Base-by-base conservation (phyloP, 2,329 filamentous ascomycete species). In the Macroventuria anomochaeta region DNA sequence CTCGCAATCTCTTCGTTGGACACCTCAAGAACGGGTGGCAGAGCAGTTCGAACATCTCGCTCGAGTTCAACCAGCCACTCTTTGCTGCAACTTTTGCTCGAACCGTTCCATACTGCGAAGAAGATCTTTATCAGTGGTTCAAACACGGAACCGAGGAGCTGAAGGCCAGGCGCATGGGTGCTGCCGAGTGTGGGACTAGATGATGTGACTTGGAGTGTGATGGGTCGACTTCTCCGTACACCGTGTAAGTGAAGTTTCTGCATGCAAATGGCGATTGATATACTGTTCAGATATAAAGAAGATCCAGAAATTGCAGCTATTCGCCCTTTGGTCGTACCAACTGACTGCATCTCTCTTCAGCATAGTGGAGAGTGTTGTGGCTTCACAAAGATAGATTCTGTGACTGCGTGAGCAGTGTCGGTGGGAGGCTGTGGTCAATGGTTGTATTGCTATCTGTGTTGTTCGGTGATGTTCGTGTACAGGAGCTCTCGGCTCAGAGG, bases 301-400 rank as follows among this genome's bases (percentile, higher is more conserved):
- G 11, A 69, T 56, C 66, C 66, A 69, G 38, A 68, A 70, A 20
- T 65, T 34, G 8, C 55, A 47, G 32, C 51, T 54, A 17, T 61
- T 37, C 3, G 55, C 43, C 11, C 41, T 50, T 12, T 21, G 17
- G 18, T 63, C 57, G 18, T 61, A 63, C 59, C 61, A 65, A 3
- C 21, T 46, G 10, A 58, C 34, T 5, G 41, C 40, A n/a, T 59
- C 49, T 3, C 15, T 38, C 8, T 42, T 62, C 2, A 58, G 46
- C 60, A 70, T 64, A 48, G 61, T 59, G 32, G 62, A 68, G 72
- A 93, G 79, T 5, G 89, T 92, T 1, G 86, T 88, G 5, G 88
- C 88, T 73, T 95, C 90, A 21, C 89, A 85, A 8, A 93, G 78
- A 69, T 91, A 86, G n/a, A n/a, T n/a, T n/a, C n/a, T n/a, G n/a